Base-by-base conservation (phyloP, 139 green algal species). In the Tetraselmis chui region DNA sequence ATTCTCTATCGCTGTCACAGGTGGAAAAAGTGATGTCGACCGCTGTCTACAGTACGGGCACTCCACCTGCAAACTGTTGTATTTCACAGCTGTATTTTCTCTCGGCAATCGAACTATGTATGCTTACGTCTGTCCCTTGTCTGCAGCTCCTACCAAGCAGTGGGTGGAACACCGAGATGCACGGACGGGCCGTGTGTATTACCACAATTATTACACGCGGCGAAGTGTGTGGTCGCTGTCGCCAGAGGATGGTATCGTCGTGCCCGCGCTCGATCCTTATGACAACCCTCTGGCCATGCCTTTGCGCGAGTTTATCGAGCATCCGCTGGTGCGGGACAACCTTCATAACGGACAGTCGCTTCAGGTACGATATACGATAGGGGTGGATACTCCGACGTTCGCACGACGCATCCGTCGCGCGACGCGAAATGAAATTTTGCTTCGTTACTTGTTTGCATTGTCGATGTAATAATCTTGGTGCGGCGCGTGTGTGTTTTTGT, bases 251-350 rank as follows among this genome's bases (percentile, higher is more conserved):
- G 32, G 28, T 27, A 27, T 27, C 11, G 45, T 67, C 18, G 59
- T 84, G 76, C 92, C 91, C 0, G 74, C 84, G 28, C 79, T 95
- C 29, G 82, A 98, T 79, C 84, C 93, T 1, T 98, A 97, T 86
- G 80, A 96, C 84, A 98, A 97, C 85, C 75, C 75, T 0, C 45
- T 96, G 22, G 85, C 93, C 79, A 94, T 96, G 85, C 85, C 92
- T 28, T 85, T 97, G 59, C 28, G 82, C 23, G 92, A 97, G 23
- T 98, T 95, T 75, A 84, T 95, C 2, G 79, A 92, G 83, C 87
- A 92, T 27, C 89, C 89, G 0, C 85, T 94, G 0, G 93, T 92
- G 0, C 23, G 82, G 1, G 92, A 98, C 76, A 86, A 95, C 78
- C 77, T 98, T 31, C 91, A 97, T 87, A 93, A 97, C 45, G 92